Conservation (phyloP, 805 yeast genomes). For the Candida ponderosae region DNA sequence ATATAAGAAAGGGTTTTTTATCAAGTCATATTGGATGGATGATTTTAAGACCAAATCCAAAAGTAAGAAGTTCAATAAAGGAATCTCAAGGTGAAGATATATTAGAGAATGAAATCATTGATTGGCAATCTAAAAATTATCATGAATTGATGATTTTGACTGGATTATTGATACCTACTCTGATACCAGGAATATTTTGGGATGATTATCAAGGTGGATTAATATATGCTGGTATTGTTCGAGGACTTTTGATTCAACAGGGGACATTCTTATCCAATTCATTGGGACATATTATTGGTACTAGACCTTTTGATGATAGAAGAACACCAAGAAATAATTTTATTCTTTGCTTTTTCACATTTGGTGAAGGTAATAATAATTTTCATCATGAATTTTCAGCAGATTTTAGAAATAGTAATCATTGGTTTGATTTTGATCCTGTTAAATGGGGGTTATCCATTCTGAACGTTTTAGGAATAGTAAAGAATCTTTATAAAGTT, state of each 20-base stretch:
- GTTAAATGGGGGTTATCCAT: constrained; percentile 60
- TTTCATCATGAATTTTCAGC: constrained; percentile 95
- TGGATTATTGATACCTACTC: constrained; percentile 55
- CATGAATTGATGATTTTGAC: constrained; percentile 34
- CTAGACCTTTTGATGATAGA: constrained; percentile 65
- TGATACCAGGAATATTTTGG: constrained; percentile 61
- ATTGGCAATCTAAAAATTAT: constrained; percentile 72
- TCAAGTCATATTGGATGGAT: constrained; percentile 91
- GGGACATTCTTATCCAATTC: constrained; percentile 73
- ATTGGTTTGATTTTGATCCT: constrained; percentile 77
- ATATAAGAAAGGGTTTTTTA: constrained; percentile 68
- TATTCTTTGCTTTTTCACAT: constrained; percentile 56
- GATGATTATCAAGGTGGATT: constrained; percentile 72
- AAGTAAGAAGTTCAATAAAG: constrained; percentile 31
- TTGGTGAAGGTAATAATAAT: constrained; percentile 89
- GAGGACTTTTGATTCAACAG: constrained; percentile 72
- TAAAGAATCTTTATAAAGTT: constrained; percentile 47
- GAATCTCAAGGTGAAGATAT: constrained; percentile 53
- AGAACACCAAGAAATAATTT: constrained; percentile 67
- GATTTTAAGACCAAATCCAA: constrained; percentile 57
- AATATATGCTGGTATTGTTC: constrained; percentile 68
- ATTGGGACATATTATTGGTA: constrained; percentile 71
- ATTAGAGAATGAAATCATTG: constrained; percentile 45
- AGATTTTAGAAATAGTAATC: constrained; percentile 73
- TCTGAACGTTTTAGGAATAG: constrained; percentile 46